Conservation (phyloP, 176 grass and related monocot genomes). For the Oryza longistaminata region DNA sequence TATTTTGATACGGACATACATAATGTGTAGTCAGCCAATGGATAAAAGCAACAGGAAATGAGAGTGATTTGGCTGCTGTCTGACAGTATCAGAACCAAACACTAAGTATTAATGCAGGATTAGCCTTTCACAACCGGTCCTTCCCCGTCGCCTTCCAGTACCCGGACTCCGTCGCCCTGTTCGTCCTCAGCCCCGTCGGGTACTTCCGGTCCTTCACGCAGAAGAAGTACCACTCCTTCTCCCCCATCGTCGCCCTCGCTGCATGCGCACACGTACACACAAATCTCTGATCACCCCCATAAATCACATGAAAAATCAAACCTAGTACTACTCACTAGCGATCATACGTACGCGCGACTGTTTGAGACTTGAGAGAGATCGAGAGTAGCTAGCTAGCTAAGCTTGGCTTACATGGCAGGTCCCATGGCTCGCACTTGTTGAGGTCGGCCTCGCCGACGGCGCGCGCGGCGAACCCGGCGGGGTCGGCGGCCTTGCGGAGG, state of each 20-base stretch:
- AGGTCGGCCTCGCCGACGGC: conserved; percentile 77
- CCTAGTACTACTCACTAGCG: too few relatives aligned
- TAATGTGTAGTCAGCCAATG: not conserved
- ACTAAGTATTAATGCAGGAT: conserved; percentile 24
- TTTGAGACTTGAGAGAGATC: too few relatives aligned
- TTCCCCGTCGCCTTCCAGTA: conserved; percentile 80
- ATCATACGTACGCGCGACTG: too few relatives aligned
- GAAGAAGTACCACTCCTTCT: conserved; percentile 77
- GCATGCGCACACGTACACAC: not conserved
- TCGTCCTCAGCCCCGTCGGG: conserved; percentile 60
- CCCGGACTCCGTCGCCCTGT: conserved; percentile 60
- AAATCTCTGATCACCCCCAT: not conserved
- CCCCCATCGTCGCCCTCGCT: conserved; percentile 61
- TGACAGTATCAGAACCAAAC: conserved; percentile 13
- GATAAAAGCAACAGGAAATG: conserved; percentile 9
- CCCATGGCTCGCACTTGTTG: conserved; percentile 81
- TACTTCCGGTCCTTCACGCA: conserved; percentile 63
- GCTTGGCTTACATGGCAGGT: conserved; percentile 51
- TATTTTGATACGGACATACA: too few relatives aligned
- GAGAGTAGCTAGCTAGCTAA: not conserved
- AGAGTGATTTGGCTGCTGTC: not conserved
- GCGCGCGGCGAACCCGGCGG: conserved; percentile 39
- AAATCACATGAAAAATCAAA: not conserved
- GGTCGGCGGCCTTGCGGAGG: conserved; percentile 46
- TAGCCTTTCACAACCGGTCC: conserved; percentile 32